phyloP scores from a whole-genome alignment of 257 asterid genomes.

The Echium plantagineum region DNA sequence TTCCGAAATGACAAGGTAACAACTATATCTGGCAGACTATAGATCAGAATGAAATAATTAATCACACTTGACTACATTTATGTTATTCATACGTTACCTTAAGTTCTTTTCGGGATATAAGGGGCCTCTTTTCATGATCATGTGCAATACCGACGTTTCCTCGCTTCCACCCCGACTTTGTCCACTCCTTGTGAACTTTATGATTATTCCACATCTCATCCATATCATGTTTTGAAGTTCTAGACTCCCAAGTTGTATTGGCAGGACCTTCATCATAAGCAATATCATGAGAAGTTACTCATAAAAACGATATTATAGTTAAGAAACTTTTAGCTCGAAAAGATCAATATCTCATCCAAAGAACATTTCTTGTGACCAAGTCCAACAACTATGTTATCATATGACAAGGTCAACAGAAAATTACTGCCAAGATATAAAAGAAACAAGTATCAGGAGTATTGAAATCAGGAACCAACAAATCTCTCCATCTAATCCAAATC shows the following conservation, averaged over 20 bases:
- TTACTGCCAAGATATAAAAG: too few species aligned
- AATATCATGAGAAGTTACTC: not conserved
- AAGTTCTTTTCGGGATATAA: conserved; percentile 78
- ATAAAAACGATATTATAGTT: not conserved
- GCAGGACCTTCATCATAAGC: conserved; percentile 18
- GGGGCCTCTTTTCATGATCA: conserved; percentile 58
- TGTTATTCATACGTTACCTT: conserved; percentile 32
- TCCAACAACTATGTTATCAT: not conserved
- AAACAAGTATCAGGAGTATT: not conserved
- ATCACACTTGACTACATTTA: not conserved
- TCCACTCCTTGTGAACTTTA: conserved; percentile 72
- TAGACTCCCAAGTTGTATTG: conserved; percentile 74
- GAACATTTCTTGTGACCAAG: not conserved
- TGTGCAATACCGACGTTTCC: conserved; percentile 80
- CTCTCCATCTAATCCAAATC: not conserved
- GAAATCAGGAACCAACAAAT: not conserved
- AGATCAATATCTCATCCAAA: not conserved
- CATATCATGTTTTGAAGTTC: conserved; percentile 76
- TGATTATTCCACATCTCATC: conserved; percentile 77
- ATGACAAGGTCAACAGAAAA: too few species aligned
- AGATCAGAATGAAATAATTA: not conserved
- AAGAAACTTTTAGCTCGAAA: not conserved
- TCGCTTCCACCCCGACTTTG: conserved; percentile 57
- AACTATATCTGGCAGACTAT: too few species aligned
- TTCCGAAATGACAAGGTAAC: not conserved